A percentile compares a stretch with the other conserved stretches of the same genome.
Evolutionary conservation across 2,329 filamentous ascomycete species (phyloP).

Genomic region (Lasiodiplodia hormozganensis): DNA sequence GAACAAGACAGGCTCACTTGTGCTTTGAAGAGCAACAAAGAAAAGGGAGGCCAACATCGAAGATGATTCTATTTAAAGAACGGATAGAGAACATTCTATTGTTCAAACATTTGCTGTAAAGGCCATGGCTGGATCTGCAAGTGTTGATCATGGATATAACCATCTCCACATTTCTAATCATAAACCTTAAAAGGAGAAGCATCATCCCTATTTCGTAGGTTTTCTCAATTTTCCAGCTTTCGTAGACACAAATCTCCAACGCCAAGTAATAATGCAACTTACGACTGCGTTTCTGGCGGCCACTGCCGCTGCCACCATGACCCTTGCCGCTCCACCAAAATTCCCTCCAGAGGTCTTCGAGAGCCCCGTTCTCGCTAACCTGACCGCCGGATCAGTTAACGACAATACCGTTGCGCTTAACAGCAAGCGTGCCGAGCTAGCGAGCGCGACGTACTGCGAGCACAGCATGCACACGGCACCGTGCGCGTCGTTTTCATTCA

Average conservation of each 20-base stretch:
- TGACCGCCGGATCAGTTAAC: background rate
- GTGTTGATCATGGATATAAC: too few relatives aligned
- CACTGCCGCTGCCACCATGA: background rate
- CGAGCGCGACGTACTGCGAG: constrained; percentile 8
- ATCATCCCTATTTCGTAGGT: background rate
- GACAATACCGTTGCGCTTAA: background rate
- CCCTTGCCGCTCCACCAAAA: background rate
- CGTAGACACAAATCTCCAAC: background rate
- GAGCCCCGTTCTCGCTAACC: background rate
- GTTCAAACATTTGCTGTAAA: background rate
- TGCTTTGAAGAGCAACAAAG: background rate
- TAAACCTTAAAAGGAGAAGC: background rate
- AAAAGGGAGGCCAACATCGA: background rate
- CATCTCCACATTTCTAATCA: background rate
- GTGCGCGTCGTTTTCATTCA: background rate
- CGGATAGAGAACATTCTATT: background rate
- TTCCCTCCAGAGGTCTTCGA: background rate
- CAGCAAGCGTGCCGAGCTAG: background rate
- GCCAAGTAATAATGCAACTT: background rate
- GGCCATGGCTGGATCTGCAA: background rate
- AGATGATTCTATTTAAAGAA: background rate
- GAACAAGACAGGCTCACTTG: background rate
- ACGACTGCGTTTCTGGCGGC: background rate
- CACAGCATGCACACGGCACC: background rate
- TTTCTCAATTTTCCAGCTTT: background rate